phyloP scores from a whole-genome alignment of 345 rosid species.

The Eucalyptus lansdowneana region DNA sequence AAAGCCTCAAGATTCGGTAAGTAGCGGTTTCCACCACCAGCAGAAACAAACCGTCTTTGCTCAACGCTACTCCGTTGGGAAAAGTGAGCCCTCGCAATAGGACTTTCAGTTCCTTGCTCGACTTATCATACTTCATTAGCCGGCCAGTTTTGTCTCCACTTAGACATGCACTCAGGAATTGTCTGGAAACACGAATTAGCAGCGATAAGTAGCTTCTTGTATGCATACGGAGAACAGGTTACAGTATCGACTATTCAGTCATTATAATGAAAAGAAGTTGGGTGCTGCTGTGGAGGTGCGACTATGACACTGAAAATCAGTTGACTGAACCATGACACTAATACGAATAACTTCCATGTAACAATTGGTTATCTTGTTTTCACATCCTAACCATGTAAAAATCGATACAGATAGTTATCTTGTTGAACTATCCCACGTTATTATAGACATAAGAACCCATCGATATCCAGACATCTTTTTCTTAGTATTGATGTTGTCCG shows the following conservation, averaged over 20 bases:
- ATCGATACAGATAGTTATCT: neutral
- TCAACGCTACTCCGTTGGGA: slow-evolving; percentile 62
- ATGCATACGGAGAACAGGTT: neutral
- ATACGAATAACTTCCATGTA: neutral
- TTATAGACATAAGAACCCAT: neutral
- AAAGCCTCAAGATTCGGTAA: slow-evolving; percentile 26
- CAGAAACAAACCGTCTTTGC: slow-evolving; percentile 47
- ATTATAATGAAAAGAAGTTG: neutral
- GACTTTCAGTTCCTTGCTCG: neutral
- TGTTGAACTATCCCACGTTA: neutral
- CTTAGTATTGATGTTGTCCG: neutral
- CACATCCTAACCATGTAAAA: neutral
- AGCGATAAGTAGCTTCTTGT: neutral
- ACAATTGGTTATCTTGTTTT: neutral
- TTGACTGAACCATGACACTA: neutral
- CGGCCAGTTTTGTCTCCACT: slow-evolving; percentile 20
- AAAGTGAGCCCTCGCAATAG: slow-evolving; percentile 25
- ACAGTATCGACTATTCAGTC: neutral
- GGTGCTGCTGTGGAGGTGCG: neutral
- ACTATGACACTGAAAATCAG: neutral
- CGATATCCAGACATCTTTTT: neutral
- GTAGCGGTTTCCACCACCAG: slow-evolving; percentile 39
- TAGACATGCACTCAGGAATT: neutral
- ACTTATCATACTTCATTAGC: neutral
- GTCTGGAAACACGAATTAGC: neutral